Conservation (phyloP, 2,329 filamentous ascomycete species). For the Penicillium italicum region DNA sequence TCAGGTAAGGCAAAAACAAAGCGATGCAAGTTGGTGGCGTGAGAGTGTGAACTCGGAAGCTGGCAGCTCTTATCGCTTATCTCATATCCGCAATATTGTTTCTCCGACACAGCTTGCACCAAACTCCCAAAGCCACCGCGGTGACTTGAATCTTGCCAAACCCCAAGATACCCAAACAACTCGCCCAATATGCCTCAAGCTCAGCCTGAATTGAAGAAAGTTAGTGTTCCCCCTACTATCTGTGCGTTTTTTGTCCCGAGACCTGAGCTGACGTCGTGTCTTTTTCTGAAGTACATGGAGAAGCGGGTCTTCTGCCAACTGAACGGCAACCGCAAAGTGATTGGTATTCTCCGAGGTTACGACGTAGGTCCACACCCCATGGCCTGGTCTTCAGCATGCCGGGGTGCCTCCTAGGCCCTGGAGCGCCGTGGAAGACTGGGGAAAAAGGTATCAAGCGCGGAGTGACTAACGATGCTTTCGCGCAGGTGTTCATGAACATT, state of each 20-base stretch:
- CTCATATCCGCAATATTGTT: conserved; percentile 34
- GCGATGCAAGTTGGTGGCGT: conserved; percentile 10
- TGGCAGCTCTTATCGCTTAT: conserved; percentile 22
- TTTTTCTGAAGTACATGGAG: conserved; percentile 77
- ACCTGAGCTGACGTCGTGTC: conserved; percentile 13
- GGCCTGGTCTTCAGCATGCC: background rate
- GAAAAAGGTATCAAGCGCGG: background rate
- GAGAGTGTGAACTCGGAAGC: background rate
- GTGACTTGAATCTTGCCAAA: conserved; percentile 19
- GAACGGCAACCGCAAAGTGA: conserved; percentile 95
- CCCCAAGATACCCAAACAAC: conserved; percentile 22
- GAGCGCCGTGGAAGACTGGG: no score
- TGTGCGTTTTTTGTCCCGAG: background rate
- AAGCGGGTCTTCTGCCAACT: conserved; percentile 97
- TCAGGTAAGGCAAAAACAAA: background rate
- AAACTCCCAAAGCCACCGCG: conserved; percentile 31
- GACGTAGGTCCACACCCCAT: conserved; percentile 62
- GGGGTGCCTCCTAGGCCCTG: no score
- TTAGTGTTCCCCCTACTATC: conserved; percentile 41
- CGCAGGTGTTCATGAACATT: conserved; percentile 93
- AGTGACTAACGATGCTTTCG: conserved; percentile 5
- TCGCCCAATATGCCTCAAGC: conserved; percentile 82
- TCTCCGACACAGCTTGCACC: conserved; percentile 31
- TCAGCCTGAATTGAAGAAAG: conserved; percentile 98
- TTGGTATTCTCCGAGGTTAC: conserved; percentile 89